Evolutionary conservation across 1,284 basidiomycete species (phyloP).

Genomic region (Gymnopus androsaceus): DNA sequence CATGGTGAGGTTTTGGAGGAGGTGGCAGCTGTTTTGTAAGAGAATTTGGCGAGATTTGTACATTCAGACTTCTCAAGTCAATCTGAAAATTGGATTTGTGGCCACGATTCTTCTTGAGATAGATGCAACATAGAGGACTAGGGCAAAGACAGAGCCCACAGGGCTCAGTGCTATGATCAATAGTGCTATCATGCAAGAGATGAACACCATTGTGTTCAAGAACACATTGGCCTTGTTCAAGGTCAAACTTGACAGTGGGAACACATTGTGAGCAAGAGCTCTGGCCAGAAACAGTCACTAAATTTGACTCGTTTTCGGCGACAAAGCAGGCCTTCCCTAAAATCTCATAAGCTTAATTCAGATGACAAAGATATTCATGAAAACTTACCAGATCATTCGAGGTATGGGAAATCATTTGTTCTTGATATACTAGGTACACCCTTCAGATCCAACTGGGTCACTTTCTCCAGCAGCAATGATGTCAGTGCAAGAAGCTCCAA

Average conservation of each 20-base stretch:
- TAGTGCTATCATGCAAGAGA: constrained; percentile 23
- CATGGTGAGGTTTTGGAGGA: constrained; percentile 26
- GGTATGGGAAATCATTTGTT: background rate
- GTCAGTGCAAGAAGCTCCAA: constrained; percentile 21
- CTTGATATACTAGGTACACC: background rate
- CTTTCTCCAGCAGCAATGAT: constrained; percentile 17
- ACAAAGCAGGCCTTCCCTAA: background rate
- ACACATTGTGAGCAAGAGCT: constrained; percentile 19
- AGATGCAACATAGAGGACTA: constrained; percentile 21
- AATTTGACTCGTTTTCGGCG: background rate
- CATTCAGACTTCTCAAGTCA: constrained; percentile 20
- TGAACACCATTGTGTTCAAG: constrained; percentile 31
- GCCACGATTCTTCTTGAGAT: constrained; percentile 23
- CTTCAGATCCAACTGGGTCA: constrained; percentile 13
- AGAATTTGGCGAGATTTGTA: constrained; percentile 20
- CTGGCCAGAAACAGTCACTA: constrained; percentile 8
- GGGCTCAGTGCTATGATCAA: constrained; percentile 19
- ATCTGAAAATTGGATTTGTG: constrained; percentile 9
- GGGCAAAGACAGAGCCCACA: constrained; percentile 30
- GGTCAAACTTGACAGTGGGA: constrained; percentile 13
- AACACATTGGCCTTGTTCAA: constrained; percentile 23
- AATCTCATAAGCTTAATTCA: background rate
- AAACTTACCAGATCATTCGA: constrained; percentile 4
- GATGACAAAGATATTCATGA: constrained; percentile 18
- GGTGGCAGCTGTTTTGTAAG: constrained; percentile 24